Percentiles rank a stretch among this genome's conserved stretches.
phyloP scores from a whole-genome alignment of 148 eudicot species.

The Linanthus parryae region DNA sequence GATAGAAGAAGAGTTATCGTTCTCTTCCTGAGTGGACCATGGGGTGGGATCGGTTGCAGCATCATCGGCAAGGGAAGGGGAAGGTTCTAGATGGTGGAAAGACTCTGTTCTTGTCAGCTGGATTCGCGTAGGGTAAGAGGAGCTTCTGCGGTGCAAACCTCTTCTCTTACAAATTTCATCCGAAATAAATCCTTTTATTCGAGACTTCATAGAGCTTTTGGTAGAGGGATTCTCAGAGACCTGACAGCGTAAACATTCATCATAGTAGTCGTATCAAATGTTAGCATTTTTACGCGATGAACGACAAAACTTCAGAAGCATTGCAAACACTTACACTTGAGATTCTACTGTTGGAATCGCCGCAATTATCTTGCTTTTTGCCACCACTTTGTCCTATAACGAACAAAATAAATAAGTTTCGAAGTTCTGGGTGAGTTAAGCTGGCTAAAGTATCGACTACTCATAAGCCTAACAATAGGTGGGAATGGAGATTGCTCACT shows the following conservation, averaged over 20 bases:
- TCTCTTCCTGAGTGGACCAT: neutral
- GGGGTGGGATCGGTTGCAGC: neutral
- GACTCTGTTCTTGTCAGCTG: constrained; percentile 15
- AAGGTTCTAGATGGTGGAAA: constrained; percentile 11
- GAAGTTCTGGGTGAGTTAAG: neutral
- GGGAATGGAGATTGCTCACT: constrained; percentile 11
- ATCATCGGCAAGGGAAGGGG: neutral
- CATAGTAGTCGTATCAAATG: too few species aligned
- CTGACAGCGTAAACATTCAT: too few species aligned
- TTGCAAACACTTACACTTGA: neutral
- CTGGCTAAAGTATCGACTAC: neutral
- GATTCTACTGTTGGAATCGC: neutral
- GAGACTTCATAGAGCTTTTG: constrained; percentile 54
- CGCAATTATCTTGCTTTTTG: too few species aligned
- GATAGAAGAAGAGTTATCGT: constrained; percentile 7
- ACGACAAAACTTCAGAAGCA: neutral
- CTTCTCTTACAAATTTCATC: constrained; percentile 49
- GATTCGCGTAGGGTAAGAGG: constrained; percentile 38
- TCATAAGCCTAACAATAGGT: neutral
- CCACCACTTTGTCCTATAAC: neutral
- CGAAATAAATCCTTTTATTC: constrained; percentile 41
- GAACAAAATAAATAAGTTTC: neutral
- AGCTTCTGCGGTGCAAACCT: constrained; percentile 52
- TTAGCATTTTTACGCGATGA: constrained; percentile 25
- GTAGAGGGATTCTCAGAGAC: constrained; percentile 13